Evolutionary conservation across 139 green algal species (phyloP), one percentile per base, ranked within the genome.

Genomic region (Chlamydomonas sphaeroides): DNA sequence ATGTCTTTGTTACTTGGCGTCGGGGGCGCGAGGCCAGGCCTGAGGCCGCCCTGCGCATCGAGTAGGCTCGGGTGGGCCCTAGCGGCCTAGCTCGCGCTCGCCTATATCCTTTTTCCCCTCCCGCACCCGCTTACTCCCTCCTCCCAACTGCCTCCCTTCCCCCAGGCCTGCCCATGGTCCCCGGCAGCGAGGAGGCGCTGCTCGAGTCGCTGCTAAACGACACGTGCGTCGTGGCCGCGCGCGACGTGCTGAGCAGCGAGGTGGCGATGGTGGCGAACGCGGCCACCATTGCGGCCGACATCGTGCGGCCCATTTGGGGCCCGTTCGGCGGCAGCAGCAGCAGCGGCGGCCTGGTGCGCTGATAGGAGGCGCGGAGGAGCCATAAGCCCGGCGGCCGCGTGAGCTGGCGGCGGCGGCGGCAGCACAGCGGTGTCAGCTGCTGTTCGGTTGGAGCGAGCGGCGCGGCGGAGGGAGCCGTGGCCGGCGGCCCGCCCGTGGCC

Each of bases 161-260:
- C 25, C 42, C 80, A 51, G 81, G 84, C 33, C 66, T 88, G 39
- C 80, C 75, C 48, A 67, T 89, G 32, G 59, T 73, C 7, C 59
- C 68, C 30, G 59, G 48, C 49, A 83, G 17, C 21, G 75, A 78
- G 35, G 71, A 32, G 28, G 70, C 51, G n/a, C 63, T 89, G 32
- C 20, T 76, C 66, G 30, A 78, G 17, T 35, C 45, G 49, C 83
- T 89, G 11, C 65, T 70, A 41, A 0, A 21, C 2, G 88, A 92
- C 57, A 57, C n/a, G 23, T 92, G 88, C 53, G 67, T 92, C 30
- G 25, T 86, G 39, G 77, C 83, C 1, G 88, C 88, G n/a, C 62
- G 70, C 26, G 51, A 63, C 6, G n/a, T 84, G 61, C 56, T 62
- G 56, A 21, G n/a, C 23, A 21, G 25, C 23, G 18, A 62, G 56